Evolutionary conservation across 1,284 basidiomycete species (phyloP).

Genomic region (Fomitopsis pinicola): DNA sequence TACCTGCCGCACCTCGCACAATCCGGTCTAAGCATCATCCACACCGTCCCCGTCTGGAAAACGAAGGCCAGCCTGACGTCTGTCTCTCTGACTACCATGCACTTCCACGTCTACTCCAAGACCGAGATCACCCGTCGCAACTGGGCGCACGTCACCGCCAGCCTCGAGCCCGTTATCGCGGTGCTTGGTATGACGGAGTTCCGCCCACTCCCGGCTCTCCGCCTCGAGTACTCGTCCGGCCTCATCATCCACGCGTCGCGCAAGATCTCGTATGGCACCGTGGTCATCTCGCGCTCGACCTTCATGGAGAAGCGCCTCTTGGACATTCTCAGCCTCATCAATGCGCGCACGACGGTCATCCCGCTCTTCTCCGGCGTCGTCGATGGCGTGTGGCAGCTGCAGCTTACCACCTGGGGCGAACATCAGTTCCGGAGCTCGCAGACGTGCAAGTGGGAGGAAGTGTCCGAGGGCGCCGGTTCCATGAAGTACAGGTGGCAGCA

Average conservation of each 20-base stretch:
- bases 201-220: conserved; percentile 16
- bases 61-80: conserved; percentile 15
- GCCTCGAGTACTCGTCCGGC: conserved; percentile 20
- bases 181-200: conserved; percentile 26
- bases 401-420: conserved; percentile 25
- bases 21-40: conserved; percentile 26
- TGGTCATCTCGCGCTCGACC: conserved; percentile 22
- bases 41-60: conserved; percentile 28
- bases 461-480: conserved; percentile 12
- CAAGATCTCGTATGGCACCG: conserved; percentile 25
- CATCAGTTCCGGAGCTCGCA: conserved; percentile 20
- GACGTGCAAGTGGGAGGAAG: conserved; percentile 22
- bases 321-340: conserved; percentile 23
- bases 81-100: conserved; percentile 24
- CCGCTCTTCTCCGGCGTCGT: conserved; percentile 24
- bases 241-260: conserved; percentile 22
- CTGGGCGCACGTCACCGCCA: conserved; percentile 16
- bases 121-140: conserved; percentile 17
- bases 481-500: conserved; percentile 26
- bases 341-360: conserved; percentile 29
- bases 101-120: conserved; percentile 27
- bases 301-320: conserved; percentile 30
- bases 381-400: conserved; percentile 22
- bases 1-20: conserved; percentile 26
- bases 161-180: conserved; percentile 23